A percentile compares a stretch with the other conserved stretches of the same genome.
Evolutionary conservation across 352 stramenopile genomes (phyloP).

Genomic region (Halophytophthora batemanensis): DNA sequence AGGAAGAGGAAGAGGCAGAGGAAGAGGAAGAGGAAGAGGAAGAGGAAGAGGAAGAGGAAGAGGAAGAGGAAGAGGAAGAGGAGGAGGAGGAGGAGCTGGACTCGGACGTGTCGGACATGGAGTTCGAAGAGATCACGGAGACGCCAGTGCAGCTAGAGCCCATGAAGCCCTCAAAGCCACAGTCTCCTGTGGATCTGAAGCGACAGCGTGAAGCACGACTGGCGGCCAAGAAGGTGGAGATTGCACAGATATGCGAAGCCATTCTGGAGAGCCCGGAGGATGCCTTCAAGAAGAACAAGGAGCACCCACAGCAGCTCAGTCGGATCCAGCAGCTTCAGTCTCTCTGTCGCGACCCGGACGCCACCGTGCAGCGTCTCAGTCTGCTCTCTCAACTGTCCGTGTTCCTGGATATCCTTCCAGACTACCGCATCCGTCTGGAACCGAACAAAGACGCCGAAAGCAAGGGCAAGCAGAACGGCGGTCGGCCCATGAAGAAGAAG

Average conservation of each 20-base stretch:
- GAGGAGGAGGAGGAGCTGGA: conserved; percentile 43
- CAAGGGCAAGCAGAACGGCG: conserved; percentile 80
- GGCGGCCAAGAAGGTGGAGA: conserved; percentile 83
- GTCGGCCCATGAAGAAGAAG: conserved; percentile 81
- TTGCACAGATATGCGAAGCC: conserved; percentile 86
- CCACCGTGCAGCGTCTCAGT: conserved; percentile 80
- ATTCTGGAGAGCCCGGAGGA: conserved; percentile 87
- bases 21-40: too few relatives aligned
- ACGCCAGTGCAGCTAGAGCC: conserved; percentile 5
- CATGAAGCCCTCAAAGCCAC: conserved; percentile 6
- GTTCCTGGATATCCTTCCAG: conserved; percentile 94
- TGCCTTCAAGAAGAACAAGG: conserved; percentile 85
- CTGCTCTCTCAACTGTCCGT: conserved; percentile 93
- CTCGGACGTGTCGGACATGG: conserved; percentile 77
- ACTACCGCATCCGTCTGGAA: conserved; percentile 92
- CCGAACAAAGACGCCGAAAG: conserved; percentile 80
- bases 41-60: conserved; percentile 36
- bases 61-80: conserved; percentile 35
- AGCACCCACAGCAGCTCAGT: conserved; percentile 72
- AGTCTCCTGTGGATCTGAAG: conserved; percentile 57
- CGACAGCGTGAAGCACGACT: conserved; percentile 68
- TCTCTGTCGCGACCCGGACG: conserved; percentile 69
- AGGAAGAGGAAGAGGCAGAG: too few relatives aligned
- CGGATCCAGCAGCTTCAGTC: conserved; percentile 79
- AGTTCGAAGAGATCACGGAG: conserved; percentile 74